A percentile compares a stretch with the other conserved stretches of the same genome.
These are phyloP conservation scores for Paecilomyces variotii DNA, from an alignment of 2,329 filamentous ascomycete genomes.

Conservation along the genomic window DNA sequence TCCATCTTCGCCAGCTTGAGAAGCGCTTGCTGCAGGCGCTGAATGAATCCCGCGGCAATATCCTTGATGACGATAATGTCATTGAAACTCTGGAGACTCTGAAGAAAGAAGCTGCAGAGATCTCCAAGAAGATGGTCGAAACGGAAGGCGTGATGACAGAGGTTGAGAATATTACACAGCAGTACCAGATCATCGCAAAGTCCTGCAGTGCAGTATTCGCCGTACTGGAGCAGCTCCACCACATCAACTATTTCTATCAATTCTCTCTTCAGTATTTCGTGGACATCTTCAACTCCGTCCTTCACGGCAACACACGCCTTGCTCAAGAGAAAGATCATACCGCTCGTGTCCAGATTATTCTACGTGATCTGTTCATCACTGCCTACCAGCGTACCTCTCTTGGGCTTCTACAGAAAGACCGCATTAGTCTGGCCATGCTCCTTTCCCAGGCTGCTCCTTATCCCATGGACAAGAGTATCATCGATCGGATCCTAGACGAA, in stretches of 20 bases:
- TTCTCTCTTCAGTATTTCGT: conserved; percentile 98
- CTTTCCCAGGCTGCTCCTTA: conserved; percentile 94
- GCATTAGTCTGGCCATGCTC: conserved; percentile 88
- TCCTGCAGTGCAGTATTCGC: conserved; percentile 97
- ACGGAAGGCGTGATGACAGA: conserved; percentile 98
- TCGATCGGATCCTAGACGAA: conserved; percentile 79
- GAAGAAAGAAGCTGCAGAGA: conserved; percentile 95
- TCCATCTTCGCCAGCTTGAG: conserved; percentile 92
- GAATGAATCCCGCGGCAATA: conserved; percentile 95
- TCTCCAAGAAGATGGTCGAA: conserved; percentile 90
- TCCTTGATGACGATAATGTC: conserved; percentile 95
- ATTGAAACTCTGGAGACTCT: conserved; percentile 96
- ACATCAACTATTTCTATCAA: conserved; percentile 98
- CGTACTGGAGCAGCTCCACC: conserved; percentile 91
- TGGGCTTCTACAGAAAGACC: conserved; percentile 85
- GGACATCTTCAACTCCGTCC: conserved; percentile 90
- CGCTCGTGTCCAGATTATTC: conserved; percentile 76
- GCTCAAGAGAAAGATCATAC: conserved; percentile 66
- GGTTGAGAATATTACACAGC: conserved; percentile 88
- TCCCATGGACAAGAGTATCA: conserved; percentile 82
- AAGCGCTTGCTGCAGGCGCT: conserved; percentile 88
- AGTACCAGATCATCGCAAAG: conserved; percentile 87
- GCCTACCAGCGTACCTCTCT: conserved; percentile 91
- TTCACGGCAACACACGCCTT: conserved; percentile 70
- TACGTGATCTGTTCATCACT: conserved; percentile 83